Base-by-base conservation (phyloP, 331 rosid genomes). In the Phaseolus coccineus region DNA sequence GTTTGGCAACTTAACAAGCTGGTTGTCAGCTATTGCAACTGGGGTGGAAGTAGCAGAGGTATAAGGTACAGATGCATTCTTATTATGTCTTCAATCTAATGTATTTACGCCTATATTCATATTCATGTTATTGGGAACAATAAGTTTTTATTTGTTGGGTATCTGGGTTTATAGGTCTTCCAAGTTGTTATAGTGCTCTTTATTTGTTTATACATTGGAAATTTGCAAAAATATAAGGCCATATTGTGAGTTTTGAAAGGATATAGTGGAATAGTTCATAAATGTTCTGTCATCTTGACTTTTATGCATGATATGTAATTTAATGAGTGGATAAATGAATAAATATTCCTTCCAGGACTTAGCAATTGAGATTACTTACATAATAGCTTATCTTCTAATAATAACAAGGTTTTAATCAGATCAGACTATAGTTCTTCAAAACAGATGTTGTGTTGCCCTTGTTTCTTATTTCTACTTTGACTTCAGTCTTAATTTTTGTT, bases 1-100 rank as follows among this genome's bases (percentile, higher is more conserved):
- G 92, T 80, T 33, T 93, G 98, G 97, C 98, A 93, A 53, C 91
- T 93, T 61, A 63, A 90, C 68, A 89, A 91, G 84, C 84, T 93
- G 68, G 64, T 93, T 61, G 97, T 87, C 74, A 93, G 90, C 85
- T 88, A 66, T 68, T 81, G 86, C 61, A 86, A 93, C 62, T 93
- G 98, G 98, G 97, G 97, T 25, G 97, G 98, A 77, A 89, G 98
- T 81, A 93, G 94, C 73, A 84, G 88, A 85, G 98, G 98, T 37
- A 89, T 90, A 77, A 90, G 97, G 97, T 92, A 81, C 50, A 37
- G 88, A 10, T 53, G 13, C 56, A 56, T 15, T 42, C 35, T 8
- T 44, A 11, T 55, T 44, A 4, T 33, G 6, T n/a, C 12, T 48
- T 52, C 78, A 68, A 69, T 73, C 47, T 30, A 40, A 19, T 24